Evolutionary conservation across 805 yeast species (phyloP).

Genomic region (Kuraishia ogatae): DNA sequence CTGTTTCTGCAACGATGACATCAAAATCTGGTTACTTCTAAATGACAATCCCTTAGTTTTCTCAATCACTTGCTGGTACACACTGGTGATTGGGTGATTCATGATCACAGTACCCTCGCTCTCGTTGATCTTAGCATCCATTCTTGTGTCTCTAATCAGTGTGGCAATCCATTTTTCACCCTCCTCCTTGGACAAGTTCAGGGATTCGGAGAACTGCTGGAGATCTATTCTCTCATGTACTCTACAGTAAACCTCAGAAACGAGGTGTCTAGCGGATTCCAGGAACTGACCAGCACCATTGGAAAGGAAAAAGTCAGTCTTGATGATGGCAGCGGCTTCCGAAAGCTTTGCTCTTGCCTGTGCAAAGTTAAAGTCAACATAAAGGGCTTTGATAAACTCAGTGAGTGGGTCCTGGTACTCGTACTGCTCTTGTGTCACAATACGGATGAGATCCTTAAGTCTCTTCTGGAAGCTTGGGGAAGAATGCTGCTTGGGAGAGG

Average conservation of each 20-base stretch:
- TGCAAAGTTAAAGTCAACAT: slow-evolving; percentile 51
- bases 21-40: slow-evolving; percentile 48
- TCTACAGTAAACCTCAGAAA: slow-evolving; percentile 45
- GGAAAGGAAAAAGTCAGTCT: slow-evolving; percentile 50
- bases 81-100: slow-evolving; percentile 44
- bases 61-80: slow-evolving; percentile 61
- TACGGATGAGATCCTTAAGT: slow-evolving; percentile 47
- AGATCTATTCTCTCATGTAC: slow-evolving; percentile 43
- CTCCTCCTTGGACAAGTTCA: slow-evolving; percentile 35
- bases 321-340: slow-evolving; percentile 37
- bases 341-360: slow-evolving; percentile 38
- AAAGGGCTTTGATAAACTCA: slow-evolving; percentile 43
- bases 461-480: slow-evolving; percentile 35
- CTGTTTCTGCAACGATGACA: slow-evolving; percentile 29
- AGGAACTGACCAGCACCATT: slow-evolving; percentile 38
- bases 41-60: slow-evolving; percentile 58
- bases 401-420: slow-evolving; percentile 63
- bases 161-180: slow-evolving; percentile 44
- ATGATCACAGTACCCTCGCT: slow-evolving; percentile 42
- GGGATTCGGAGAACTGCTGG: slow-evolving; percentile 30
- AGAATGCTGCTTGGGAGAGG: slow-evolving; percentile 23
- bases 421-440: slow-evolving; percentile 52
- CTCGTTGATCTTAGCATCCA: slow-evolving; percentile 47
- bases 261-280: slow-evolving; percentile 26
- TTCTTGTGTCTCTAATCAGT: slow-evolving; percentile 38